Percentiles rank a stretch among this genome's conserved stretches.
Evolutionary conservation across 148 eudicot genomes (phyloP).

Genomic region (Vaccinium darrowii): DNA sequence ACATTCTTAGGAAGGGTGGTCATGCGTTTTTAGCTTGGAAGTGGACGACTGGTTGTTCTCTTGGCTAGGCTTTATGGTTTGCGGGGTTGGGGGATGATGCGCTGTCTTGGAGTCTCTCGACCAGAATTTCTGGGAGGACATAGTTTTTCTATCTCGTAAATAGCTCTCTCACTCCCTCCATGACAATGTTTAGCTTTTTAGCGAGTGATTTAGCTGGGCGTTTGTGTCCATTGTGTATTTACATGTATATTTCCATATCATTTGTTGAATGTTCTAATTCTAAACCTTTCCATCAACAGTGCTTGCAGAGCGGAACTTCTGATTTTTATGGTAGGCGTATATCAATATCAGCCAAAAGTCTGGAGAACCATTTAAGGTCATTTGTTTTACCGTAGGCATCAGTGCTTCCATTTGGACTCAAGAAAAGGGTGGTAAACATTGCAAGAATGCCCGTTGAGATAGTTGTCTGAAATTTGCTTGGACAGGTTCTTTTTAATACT

Average conservation of each 20-base stretch:
- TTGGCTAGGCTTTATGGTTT: background rate
- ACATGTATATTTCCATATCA: background rate
- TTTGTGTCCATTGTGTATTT: background rate
- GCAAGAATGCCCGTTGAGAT: constrained; percentile 5
- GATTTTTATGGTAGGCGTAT: background rate
- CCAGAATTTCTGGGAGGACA: background rate
- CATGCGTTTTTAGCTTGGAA: background rate
- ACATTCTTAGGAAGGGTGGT: background rate
- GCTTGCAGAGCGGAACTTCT: background rate
- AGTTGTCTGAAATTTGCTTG: constrained; percentile 12
- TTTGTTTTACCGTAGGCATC: background rate
- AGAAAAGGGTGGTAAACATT: background rate
- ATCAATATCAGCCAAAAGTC: background rate
- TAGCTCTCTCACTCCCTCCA: background rate
- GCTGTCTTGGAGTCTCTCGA: background rate
- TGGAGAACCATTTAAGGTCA: background rate
- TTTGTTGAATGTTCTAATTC: background rate
- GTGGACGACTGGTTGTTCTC: background rate
- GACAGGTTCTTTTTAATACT: constrained; percentile 15
- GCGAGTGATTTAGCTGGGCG: too few species aligned
- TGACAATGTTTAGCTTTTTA: background rate
- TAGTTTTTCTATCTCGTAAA: background rate
- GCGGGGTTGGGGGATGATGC: background rate
- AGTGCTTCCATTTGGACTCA: background rate
- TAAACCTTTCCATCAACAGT: constrained; percentile 3